Evolutionary conservation across 176 grass and related monocot species (phyloP).

Genomic region (Pontederia crassipes): DNA sequence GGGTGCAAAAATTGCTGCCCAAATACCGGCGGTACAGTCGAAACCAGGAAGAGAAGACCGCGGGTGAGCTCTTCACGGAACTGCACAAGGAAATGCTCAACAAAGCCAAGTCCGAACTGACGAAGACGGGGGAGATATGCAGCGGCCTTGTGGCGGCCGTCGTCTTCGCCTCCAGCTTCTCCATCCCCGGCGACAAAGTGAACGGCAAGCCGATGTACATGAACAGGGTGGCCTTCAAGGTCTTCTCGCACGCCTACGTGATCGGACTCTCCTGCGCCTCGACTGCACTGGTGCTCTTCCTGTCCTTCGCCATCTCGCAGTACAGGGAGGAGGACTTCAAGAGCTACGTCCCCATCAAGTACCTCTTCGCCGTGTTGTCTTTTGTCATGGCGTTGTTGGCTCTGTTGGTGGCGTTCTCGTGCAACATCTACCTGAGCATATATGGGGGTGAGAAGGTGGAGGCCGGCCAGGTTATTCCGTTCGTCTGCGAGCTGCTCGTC

Average conservation of each 20-base stretch:
- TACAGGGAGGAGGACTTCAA: conserved; percentile 28
- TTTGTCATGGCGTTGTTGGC: conserved; percentile 19
- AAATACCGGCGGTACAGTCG: conserved; percentile 5
- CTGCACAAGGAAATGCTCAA: conserved; percentile 2
- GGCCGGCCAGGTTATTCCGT: not conserved
- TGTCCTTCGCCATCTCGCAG: conserved; percentile 23
- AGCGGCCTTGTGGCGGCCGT: conserved; percentile 25
- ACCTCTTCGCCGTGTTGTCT: conserved; percentile 13
- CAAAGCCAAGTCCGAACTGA: conserved; percentile 1
- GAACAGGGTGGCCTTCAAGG: conserved; percentile 14
- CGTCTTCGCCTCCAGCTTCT: conserved; percentile 34
- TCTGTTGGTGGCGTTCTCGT: conserved; percentile 10
- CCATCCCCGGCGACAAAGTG: conserved; percentile 31
- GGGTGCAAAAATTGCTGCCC: conserved; percentile 13
- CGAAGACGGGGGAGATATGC: conserved; percentile 26
- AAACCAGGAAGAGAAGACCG: conserved; percentile 11
- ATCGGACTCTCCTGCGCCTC: conserved; percentile 20
- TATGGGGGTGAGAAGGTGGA: conserved; percentile 18
- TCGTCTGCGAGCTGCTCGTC: conserved; percentile 19
- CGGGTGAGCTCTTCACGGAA: conserved; percentile 24
- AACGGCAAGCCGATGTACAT: conserved; percentile 13
- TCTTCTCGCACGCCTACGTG: conserved; percentile 28
- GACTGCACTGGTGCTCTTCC: conserved; percentile 18
- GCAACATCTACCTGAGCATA: conserved; percentile 24
- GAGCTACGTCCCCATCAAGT: conserved; percentile 11